phyloP scores from a whole-genome alignment of 2,329 filamentous ascomycete genomes.

The Fusarium sp. region DNA sequence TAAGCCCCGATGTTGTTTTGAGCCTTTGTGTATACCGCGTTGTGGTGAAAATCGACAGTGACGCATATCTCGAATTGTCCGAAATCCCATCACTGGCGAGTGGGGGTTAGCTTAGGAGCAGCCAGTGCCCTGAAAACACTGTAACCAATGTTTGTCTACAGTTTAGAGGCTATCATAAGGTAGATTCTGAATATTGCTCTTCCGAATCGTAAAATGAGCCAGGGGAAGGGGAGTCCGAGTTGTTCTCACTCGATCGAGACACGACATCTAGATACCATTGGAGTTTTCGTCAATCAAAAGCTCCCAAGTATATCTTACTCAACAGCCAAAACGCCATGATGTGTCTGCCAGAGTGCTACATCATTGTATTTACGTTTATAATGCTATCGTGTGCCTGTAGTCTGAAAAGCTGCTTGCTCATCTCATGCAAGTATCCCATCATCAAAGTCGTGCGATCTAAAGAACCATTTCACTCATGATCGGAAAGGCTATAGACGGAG shows the following conservation, averaged over 20 bases:
- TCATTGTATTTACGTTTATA: not conserved
- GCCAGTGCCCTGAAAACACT: not conserved
- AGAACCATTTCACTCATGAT: not conserved
- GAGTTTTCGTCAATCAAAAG: rapidly evolving
- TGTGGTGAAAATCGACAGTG: not conserved
- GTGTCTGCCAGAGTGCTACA: too few relatives aligned
- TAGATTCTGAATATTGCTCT: not conserved
- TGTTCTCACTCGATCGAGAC: not conserved
- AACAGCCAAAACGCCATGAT: rapidly evolving
- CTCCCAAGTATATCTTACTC: too few relatives aligned
- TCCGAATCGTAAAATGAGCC: not conserved
- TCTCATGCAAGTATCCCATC: not conserved
- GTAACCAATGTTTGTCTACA: not conserved
- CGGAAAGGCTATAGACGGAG: not conserved
- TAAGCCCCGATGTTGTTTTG: not conserved
- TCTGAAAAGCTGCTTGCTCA: not conserved
- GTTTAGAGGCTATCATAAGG: not conserved
- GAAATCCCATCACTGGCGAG: constrained; percentile 4
- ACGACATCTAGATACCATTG: not conserved
- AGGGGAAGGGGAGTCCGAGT: not conserved
- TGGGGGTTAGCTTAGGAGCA: not conserved
- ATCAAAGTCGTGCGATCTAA: not conserved
- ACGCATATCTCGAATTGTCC: not conserved
- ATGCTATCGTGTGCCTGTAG: not conserved
- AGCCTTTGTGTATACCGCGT: not conserved